Evolutionary conservation across 441 rosid genomes (phyloP), one percentile per base, ranked within the genome.

Genomic region (Gossypium aridum): DNA sequence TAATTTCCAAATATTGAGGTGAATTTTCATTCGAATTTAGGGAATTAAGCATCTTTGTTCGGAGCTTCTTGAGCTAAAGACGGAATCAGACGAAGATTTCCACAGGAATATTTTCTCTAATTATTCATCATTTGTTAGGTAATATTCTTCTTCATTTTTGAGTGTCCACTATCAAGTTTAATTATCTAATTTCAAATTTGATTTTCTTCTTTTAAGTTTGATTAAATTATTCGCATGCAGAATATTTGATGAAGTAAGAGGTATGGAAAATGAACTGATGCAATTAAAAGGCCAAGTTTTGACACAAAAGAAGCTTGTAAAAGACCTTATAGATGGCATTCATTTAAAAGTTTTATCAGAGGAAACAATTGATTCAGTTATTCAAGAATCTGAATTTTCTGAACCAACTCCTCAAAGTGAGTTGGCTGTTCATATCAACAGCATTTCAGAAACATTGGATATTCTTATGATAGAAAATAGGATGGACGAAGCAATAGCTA

Each of bases 61-160:
- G 37, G 95, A 90, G 79, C 77, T 88, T 22, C 64, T 87, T 16
- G 92, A 90, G 84, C 80, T 86, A 23, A 87, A 88, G 85, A 88
- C 47, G 39, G 85, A 80, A 31, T 88, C 95, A 0, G 89, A 86
- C 71, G 90, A 86, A 80, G 92, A 90, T 76, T 90, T 90, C 73
- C 84, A 82, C 74, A 61, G 64, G 73, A 86, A 78, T 57, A 78
- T 88, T 54, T 80, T 80, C 45, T 64, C 83, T 53, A 86, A 84
- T 74, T 87, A 83, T 78, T 77, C 85, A 0, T 74, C 85, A 54
- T 88, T 90, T 71, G 54, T 85, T 43, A 87, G 92, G 95, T 88
- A 83, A 28, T 19, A 5, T 60, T 17, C 1, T 70, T 61, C 23
- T 22, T 23, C 3, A 34, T 43, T 14, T 25, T 56, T 19, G 39